Conservation (phyloP, 805 yeast species). For the Pichia heedii region DNA sequence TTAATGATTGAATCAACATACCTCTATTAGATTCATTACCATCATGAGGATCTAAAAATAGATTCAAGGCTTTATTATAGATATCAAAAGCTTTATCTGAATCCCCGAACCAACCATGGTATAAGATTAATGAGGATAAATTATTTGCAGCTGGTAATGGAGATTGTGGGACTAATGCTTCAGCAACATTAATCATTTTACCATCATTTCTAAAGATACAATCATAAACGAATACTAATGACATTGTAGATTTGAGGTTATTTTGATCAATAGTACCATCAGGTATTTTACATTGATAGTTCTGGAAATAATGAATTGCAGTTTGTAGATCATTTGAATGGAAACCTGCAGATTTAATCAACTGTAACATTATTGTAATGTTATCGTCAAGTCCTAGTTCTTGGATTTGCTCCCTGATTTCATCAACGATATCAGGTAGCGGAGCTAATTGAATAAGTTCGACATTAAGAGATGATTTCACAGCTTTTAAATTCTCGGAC, state of each 20-base stretch:
- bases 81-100: slow-evolving; percentile 24
- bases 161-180: slow-evolving; percentile 21
- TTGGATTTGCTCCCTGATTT: slow-evolving; percentile 13
- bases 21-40: slow-evolving; percentile 15
- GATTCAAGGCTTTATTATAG: slow-evolving; percentile 22
- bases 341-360: slow-evolving; percentile 20
- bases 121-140: slow-evolving; percentile 19
- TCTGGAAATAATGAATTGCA: slow-evolving; percentile 17
- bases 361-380: slow-evolving; percentile 8
- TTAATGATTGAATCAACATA: slow-evolving; percentile 20
- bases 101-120: slow-evolving; percentile 23
- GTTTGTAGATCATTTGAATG: slow-evolving; percentile 15
- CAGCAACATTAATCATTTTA: slow-evolving; percentile 16
- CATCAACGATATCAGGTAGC: slow-evolving; percentile 8
- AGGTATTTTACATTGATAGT: slow-evolving; percentile 19
- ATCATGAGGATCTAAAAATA: slow-evolving; percentile 14
- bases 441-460: slow-evolving; percentile 4
- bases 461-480: slow-evolving; percentile 2
- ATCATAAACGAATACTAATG: slow-evolving; percentile 19
- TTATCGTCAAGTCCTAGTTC: slow-evolving; percentile 13
- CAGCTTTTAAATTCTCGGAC: slow-evolving; percentile 9
- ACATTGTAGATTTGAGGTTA: slow-evolving; percentile 16
- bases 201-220: slow-evolving; percentile 13
- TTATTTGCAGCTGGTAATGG: slow-evolving; percentile 20
- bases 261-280: slow-evolving; percentile 17